phyloP scores from a whole-genome alignment of 2,329 filamentous ascomycete genomes.

The Colletotrichum truncatum region DNA sequence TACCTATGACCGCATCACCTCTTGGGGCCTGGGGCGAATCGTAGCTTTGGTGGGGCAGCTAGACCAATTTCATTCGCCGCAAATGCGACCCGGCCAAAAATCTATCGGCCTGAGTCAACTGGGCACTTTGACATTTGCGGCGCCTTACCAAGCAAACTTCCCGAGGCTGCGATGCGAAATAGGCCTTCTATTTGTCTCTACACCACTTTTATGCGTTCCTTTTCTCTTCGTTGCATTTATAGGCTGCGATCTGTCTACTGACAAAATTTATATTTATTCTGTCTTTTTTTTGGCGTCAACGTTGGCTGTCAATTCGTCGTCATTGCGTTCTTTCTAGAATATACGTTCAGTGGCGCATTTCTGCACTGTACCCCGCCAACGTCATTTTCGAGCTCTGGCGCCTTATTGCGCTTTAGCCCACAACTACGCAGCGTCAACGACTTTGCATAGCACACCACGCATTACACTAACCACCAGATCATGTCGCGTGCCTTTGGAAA shows the following conservation, averaged over 20 bases:
- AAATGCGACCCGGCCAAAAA: slow-evolving; percentile 6
- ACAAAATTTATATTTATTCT: not conserved
- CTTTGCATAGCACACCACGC: not conserved
- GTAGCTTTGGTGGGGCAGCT: slow-evolving; percentile 16
- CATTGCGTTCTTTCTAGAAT: no score
- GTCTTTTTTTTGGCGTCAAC: not conserved
- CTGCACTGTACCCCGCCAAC: slow-evolving; percentile 27
- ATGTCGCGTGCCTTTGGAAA: slow-evolving; percentile 31
- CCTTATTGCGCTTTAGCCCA: not conserved
- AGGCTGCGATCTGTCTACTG: no score
- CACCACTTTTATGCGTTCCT: not conserved
- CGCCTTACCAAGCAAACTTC: not conserved
- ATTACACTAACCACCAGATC: not conserved
- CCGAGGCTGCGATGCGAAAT: slow-evolving; percentile 5
- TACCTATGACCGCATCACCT: slow-evolving; percentile 1
- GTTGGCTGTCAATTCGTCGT: no score
- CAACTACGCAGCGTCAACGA: not conserved
- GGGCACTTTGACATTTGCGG: not conserved
- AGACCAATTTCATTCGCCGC: slow-evolving; percentile 24
- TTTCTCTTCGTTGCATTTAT: not conserved
- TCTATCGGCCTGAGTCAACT: slow-evolving; percentile 29
- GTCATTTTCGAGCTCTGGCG: slow-evolving; percentile 20
- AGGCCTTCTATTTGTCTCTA: not conserved
- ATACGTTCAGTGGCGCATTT: not conserved
- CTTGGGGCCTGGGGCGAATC: not conserved